These are phyloP conservation scores for Passalora sequoiae DNA, from an alignment of 2,329 filamentous ascomycete species.

Conservation along the genomic window DNA sequence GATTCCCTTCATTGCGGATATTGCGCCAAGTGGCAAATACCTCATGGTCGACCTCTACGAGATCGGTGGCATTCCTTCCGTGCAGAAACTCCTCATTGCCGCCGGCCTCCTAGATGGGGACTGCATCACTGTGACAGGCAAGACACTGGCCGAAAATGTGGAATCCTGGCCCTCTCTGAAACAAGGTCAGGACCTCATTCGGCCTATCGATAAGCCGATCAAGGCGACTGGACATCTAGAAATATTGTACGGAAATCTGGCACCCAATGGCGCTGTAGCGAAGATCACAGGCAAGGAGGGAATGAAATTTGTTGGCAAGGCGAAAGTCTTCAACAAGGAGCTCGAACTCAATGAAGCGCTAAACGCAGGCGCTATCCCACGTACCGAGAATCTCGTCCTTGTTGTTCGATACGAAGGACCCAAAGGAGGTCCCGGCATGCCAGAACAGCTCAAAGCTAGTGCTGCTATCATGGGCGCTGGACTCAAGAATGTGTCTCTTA, in stretches of 20 bases:
- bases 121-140: slow-evolving; percentile 77
- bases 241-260: slow-evolving; percentile 80
- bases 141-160: slow-evolving; percentile 77
- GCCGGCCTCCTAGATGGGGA: slow-evolving; percentile 68
- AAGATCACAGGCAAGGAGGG: slow-evolving; percentile 98
- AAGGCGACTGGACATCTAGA: slow-evolving; percentile 83
- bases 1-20: slow-evolving; percentile 79
- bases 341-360: slow-evolving; percentile 70
- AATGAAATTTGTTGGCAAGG: slow-evolving; percentile 71
- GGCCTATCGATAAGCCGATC: slow-evolving; percentile 74
- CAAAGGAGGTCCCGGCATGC: slow-evolving; percentile 92
- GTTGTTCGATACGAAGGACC: slow-evolving; percentile 92
- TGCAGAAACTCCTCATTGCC: slow-evolving; percentile 79
- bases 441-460: slow-evolving; percentile 82
- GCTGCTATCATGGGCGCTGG: slow-evolving; percentile 91
- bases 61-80: slow-evolving; percentile 77
- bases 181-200: slow-evolving; percentile 74
- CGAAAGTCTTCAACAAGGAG: slow-evolving; percentile 83
- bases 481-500: slow-evolving; percentile 78
- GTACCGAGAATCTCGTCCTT: slow-evolving; percentile 76
- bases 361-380: slow-evolving; percentile 62
- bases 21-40: slow-evolving; percentile 77
- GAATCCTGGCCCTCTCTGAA: slow-evolving; percentile 69
- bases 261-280: slow-evolving; percentile 82
- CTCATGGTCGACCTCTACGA: slow-evolving; percentile 85